A percentile compares a stretch with the other conserved stretches of the same genome.
Evolutionary conservation across 768 basidiomycete genomes (phyloP).

Genomic region (Pisolithus marmoratus): DNA sequence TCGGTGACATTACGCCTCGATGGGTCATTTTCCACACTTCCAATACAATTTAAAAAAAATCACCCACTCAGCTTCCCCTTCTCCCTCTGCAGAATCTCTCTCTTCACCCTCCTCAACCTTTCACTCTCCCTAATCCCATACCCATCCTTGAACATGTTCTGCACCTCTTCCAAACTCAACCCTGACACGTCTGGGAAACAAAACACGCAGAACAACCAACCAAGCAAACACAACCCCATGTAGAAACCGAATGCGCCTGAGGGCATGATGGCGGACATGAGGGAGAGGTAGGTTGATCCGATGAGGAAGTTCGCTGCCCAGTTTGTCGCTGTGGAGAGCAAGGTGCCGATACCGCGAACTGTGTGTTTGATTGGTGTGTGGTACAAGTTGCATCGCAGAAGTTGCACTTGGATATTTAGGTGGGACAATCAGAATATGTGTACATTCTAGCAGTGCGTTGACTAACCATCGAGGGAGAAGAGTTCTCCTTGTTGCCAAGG

Average conservation of each 20-base stretch:
- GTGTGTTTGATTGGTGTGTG: not conserved
- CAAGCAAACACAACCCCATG: constrained; percentile 63
- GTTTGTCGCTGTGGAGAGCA: constrained; percentile 69
- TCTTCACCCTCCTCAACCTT: constrained; percentile 42
- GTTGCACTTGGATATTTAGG: too few species aligned
- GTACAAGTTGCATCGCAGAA: not conserved
- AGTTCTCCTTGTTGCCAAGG: constrained; percentile 89
- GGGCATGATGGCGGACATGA: constrained; percentile 70
- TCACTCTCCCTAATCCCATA: constrained; percentile 60
- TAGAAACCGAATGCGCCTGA: constrained; percentile 76
- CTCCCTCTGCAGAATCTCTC: constrained; percentile 33
- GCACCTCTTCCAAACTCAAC: constrained; percentile 63
- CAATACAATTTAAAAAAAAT: not conserved
- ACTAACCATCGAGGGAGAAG: constrained; percentile 64
- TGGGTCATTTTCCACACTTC: not conserved
- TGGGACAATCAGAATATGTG: not conserved
- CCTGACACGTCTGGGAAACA: constrained; percentile 83
- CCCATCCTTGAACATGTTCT: constrained; percentile 53
- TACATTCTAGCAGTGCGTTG: not conserved
- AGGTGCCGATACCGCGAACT: constrained; percentile 77
- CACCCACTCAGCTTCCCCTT: constrained; percentile 2
- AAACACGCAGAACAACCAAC: constrained; percentile 60
- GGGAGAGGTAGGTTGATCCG: constrained; percentile 71
- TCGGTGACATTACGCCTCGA: too few species aligned
- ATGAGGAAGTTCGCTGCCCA: constrained; percentile 77